Conservation (phyloP, 1,139 yeast genomes). For the Yamadazyma triangularis region DNA sequence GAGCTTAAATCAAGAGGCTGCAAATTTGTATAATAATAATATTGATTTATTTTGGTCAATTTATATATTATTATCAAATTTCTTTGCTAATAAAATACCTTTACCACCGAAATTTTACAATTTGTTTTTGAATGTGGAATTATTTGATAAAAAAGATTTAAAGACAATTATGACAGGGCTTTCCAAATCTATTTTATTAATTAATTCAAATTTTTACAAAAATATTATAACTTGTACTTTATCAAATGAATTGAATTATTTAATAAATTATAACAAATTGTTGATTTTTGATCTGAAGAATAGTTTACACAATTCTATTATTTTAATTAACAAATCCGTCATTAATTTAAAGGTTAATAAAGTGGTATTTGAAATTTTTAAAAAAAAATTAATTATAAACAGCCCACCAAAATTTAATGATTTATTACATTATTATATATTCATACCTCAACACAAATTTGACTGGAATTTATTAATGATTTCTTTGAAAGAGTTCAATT, state of each 20-base stretch:
- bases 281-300: slow-evolving; percentile 35
- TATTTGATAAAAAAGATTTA: slow-evolving; percentile 12
- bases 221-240: slow-evolving; percentile 35
- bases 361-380: slow-evolving; percentile 32
- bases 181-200: slow-evolving; percentile 20
- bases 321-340: slow-evolving; percentile 37
- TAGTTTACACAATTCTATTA: slow-evolving; percentile 44
- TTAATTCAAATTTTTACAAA: slow-evolving; percentile 22
- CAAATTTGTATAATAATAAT: slow-evolving; percentile 8
- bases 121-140: slow-evolving; percentile 24
- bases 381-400: slow-evolving; percentile 38
- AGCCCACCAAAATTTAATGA: slow-evolving; percentile 45
- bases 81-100: slow-evolving; percentile 23
- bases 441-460: slow-evolving; percentile 29
- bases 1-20: slow-evolving; percentile 3
- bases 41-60: slow-evolving; percentile 40
- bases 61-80: slow-evolving; percentile 36
- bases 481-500: slow-evolving; percentile 37
- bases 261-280: slow-evolving; percentile 24
- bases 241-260: slow-evolving; percentile 40
- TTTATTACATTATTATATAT: slow-evolving; percentile 36
- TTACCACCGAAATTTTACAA: slow-evolving; percentile 38
- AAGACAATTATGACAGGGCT: slow-evolving; percentile 21
- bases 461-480: slow-evolving; percentile 39
- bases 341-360: slow-evolving; percentile 18